These are phyloP conservation scores for Umbelopsis vinacea DNA, from an alignment of 192 early-diverging fungal genomes.

Conservation along the genomic window DNA sequence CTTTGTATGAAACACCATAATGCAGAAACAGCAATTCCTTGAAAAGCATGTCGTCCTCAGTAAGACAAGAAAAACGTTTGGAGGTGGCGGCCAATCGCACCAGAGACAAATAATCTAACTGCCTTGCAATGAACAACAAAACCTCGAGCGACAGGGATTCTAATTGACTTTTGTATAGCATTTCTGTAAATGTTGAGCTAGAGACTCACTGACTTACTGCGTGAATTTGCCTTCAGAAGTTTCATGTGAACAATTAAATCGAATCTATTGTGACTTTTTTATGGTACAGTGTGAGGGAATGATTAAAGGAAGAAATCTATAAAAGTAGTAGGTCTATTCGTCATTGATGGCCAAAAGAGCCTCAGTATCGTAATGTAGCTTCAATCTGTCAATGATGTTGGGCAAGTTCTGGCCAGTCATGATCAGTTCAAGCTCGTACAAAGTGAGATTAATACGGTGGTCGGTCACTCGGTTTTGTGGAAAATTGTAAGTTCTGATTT, in stretches of 20 bases:
- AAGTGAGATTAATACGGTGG: slow-evolving; percentile 76
- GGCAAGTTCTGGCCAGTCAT: slow-evolving; percentile 59
- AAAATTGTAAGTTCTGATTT: slow-evolving; percentile 85
- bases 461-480: slow-evolving; percentile 82
- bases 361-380: slow-evolving; percentile 42
- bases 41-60: slow-evolving; percentile 32
- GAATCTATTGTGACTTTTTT: background rate
- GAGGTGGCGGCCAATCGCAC: slow-evolving; percentile 16
- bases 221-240: too few species aligned
- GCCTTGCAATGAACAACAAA: slow-evolving; percentile 28
- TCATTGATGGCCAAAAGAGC: slow-evolving; percentile 21
- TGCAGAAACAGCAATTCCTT: slow-evolving; percentile 26
- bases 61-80: slow-evolving; percentile 16
- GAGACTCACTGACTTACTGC: too few species aligned
- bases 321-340: background rate
- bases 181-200: background rate
- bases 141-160: slow-evolving; percentile 32
- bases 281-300: background rate
- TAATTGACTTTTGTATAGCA: background rate
- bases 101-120: slow-evolving; percentile 28
- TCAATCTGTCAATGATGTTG: slow-evolving; percentile 43
- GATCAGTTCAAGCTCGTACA: slow-evolving; percentile 70
- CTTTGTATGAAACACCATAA: slow-evolving; percentile 31
- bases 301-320: too few species aligned
- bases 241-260: too few species aligned